Evolutionary conservation across 2,329 filamentous ascomycete species (phyloP).

Genomic region (Aspergillus brunneoviolaceus): DNA sequence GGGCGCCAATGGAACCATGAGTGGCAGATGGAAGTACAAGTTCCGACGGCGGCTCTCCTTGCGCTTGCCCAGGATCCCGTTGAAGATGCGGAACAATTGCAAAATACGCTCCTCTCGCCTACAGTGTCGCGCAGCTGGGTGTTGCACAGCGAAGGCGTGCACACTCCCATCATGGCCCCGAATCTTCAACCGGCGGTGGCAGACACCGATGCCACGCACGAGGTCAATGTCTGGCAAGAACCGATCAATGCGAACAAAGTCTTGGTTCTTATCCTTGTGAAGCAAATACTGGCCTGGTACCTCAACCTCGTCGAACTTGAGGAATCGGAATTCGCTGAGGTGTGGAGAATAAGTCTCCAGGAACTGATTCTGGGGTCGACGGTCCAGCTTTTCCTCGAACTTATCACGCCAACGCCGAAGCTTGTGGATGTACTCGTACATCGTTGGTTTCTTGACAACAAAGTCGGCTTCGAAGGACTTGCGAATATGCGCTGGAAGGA

Average conservation of each 20-base stretch:
- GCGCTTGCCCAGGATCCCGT: constrained; percentile 83
- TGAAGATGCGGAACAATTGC: constrained; percentile 96
- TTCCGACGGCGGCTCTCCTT: constrained; percentile 95
- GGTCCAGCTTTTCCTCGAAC: constrained; percentile 95
- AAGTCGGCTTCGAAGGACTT: constrained; percentile 98
- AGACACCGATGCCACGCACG: constrained; percentile 84
- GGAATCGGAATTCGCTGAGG: constrained; percentile 93
- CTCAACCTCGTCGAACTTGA: constrained; percentile 98
- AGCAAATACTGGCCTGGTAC: constrained; percentile 95
- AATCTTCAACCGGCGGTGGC: constrained; percentile 90
- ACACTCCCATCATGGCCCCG: constrained; percentile 95
- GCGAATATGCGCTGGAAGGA: constrained; percentile 89
- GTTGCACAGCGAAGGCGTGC: constrained; percentile 95
- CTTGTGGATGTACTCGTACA: constrained; percentile 98
- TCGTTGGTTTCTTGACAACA: constrained; percentile 89
- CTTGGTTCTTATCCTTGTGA: constrained; percentile 98
- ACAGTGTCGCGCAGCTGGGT: constrained; percentile 88
- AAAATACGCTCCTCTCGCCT: constrained; percentile 91
- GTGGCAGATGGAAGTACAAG: constrained; percentile 89
- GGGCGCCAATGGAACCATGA: constrained; percentile 93
- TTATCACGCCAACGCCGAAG: constrained; percentile 94
- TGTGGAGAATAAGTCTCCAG: constrained; percentile 86
- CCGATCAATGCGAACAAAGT: constrained; percentile 95
- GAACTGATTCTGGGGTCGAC: constrained; percentile 68
- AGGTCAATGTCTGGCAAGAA: constrained; percentile 95